Base-by-base conservation (phyloP, 805 yeast species). In the Hanseniaspora meyeri region DNA sequence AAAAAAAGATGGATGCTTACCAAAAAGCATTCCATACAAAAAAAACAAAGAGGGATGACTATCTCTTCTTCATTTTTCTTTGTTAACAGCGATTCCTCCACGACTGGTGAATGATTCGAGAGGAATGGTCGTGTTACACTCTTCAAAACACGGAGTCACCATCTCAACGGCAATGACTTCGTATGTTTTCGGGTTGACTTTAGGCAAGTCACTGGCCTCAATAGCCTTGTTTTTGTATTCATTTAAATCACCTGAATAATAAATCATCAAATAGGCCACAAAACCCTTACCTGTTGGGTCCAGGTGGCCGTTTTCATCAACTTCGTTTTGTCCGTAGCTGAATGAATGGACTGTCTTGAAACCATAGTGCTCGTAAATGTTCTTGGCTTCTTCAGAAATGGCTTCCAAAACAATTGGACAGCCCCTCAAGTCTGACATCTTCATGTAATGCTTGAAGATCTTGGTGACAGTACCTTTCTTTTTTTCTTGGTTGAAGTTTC, bases 311-410 rank as follows among this genome's bases (percentile, higher is more conserved):
- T 58, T 43, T 5, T 62, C 39, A 43, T 69, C 63, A 12, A 67
- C 69, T 55, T 68, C 71, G 9, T 63, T 64, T n/a, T 56, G 62
- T 11, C 72, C 72, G 49, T 59, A 68, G n/a, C 55, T 52, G 54
- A 68, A 65, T 5, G 64, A 61, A 49, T 60, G 51, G 36, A 65
- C 64, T 29, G 62, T 64, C 43, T 62, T 62, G 59, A 68, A 69
- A 7, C 71, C 72, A 51, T 67, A 68, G 46, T 68, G 66, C 59
- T 68, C 70, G 48, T 69, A 69, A 24, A 69, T 70, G 11, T 61
- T 57, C 43, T 58, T 68, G 17, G 71, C 70, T 46, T 64, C 64
- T 32, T 66, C 68, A 36, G 61, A 59, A 42, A 69, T 69, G 14
- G 70, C 69, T 55, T 69, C 72, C 37, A 69, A 58, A n/a, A 66